Evolutionary conservation across 208 protist genomes (phyloP).

Genomic region (Phytomonas francai): DNA sequence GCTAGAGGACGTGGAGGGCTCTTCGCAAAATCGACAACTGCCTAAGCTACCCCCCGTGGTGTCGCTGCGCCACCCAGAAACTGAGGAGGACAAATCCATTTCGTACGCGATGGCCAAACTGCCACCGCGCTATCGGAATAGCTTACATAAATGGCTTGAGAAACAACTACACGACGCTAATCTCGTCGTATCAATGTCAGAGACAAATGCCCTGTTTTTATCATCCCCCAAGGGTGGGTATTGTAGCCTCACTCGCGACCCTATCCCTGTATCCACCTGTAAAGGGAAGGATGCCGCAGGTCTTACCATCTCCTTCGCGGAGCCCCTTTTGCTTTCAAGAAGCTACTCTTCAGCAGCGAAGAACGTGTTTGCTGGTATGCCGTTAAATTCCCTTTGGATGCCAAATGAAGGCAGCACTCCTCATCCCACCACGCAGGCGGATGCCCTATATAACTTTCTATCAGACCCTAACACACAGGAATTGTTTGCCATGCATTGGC

Average conservation of each 20-base stretch:
- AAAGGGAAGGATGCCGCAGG: not conserved
- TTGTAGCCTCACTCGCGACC: not conserved
- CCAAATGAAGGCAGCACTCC: not conserved
- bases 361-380: not conserved
- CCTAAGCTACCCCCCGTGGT: not conserved
- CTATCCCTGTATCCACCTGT: not conserved
- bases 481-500: not conserved
- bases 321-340: not conserved
- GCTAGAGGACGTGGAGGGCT: not conserved
- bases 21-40: not conserved
- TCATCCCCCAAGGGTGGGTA: not conserved
- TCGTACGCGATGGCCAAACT: not conserved
- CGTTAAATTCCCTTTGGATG: not conserved
- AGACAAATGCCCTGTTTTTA: not conserved
- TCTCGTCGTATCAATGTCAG: not conserved
- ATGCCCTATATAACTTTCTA: not conserved
- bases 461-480: not conserved
- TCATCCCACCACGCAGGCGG: not conserved
- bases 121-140: not conserved
- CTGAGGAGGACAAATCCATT: not conserved
- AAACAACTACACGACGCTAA: not conserved
- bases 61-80: not conserved
- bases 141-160: not conserved
- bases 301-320: not conserved
- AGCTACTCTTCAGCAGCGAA: not conserved